Percentiles rank a stretch among this genome's conserved stretches.
Conservation (phyloP, 140 eudicot genomes). For the Stevia rebaudiana region DNA sequence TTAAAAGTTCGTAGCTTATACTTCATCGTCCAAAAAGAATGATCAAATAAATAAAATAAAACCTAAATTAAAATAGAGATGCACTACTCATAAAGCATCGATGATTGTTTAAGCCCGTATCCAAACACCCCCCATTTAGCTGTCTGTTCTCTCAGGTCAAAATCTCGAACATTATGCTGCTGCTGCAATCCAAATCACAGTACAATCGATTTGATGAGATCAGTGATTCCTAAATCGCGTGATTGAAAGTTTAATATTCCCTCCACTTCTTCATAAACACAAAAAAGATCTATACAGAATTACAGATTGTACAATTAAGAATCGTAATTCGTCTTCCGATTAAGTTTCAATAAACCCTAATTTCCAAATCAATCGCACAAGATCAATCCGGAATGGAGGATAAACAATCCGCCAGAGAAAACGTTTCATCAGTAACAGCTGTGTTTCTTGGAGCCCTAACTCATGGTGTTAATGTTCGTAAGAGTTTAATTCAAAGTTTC, state of each 20-base stretch:
- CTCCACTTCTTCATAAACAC: not conserved
- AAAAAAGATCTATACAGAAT: not conserved
- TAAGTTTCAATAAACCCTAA: slow-evolving; percentile 4
- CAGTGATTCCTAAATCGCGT: not conserved
- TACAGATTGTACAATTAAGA: too few relatives aligned
- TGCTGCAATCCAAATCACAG: slow-evolving; percentile 2
- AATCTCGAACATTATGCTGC: not conserved
- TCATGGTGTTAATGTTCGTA: slow-evolving; percentile 80
- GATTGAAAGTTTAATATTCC: not conserved
- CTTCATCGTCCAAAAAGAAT: too few relatives aligned
- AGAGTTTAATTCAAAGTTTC: not conserved
- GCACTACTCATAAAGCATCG: too few relatives aligned
- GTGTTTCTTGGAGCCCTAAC: slow-evolving; percentile 77
- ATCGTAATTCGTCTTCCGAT: not conserved
- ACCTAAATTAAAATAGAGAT: too few relatives aligned
- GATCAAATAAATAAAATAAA: too few relatives aligned
- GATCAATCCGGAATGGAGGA: slow-evolving; percentile 37
- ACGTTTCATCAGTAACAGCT: slow-evolving; percentile 60
- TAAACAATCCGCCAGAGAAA: slow-evolving; percentile 26
- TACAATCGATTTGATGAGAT: not conserved
- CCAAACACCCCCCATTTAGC: not conserved
- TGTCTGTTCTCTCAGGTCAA: not conserved
- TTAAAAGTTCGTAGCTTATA: too few relatives aligned
- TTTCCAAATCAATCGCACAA: not conserved
- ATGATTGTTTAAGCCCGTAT: not conserved